Evolutionary conservation across 2,329 filamentous ascomycete species (phyloP), one percentile per base, ranked within the genome.

Genomic region (Rhynchosporium graminicola): DNA sequence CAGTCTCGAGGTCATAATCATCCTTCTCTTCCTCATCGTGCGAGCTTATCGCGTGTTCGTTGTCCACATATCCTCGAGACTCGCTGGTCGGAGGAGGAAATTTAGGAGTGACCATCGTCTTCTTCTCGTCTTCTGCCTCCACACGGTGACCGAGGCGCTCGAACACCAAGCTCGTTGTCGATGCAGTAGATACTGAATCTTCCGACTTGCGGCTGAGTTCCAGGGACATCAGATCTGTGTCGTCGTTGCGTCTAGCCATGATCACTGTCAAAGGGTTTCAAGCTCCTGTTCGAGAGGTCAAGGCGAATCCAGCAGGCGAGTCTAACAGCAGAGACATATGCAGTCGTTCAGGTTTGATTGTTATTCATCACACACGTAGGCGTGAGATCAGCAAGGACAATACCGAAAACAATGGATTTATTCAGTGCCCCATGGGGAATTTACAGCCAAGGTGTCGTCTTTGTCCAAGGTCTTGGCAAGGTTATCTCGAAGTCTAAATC

Each of bases 121-220:
- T 63, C 40, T 62, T 65, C 57, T 65, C 64, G 42, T 66, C 65
- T 15, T 62, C 63, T 31, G 66, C 67, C 31, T 67, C 66, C 28
- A 62, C 68, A 29, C 69, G 67, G 73, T 90, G 87, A 70, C 85
- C 83, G 68, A 94, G 82, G 66, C 88, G 86, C 68, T 95, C 90
- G 73, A 95, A 90, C 59, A 95, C 85, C 13, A 95, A 81, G 70
- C 91, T 94, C 3, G 89, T 92, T 10, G 91, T 94, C 40, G 91
- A 95, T n/a, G 87, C 87, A 46, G 88, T 89, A n/a, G 89, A 91
- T 51, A 84, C 75, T 3, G 90, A 91, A 31, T 74, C 73, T 52
- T 69, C 65, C 2, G 73, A 75, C 61, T 63, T 52, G 56, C 73
- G 65, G 13, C 31, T 38, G 48, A 68, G 62, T 33, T 67, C 65